Conservation (phyloP, 1,139 yeast species). For the Ashbya aceris region DNA sequence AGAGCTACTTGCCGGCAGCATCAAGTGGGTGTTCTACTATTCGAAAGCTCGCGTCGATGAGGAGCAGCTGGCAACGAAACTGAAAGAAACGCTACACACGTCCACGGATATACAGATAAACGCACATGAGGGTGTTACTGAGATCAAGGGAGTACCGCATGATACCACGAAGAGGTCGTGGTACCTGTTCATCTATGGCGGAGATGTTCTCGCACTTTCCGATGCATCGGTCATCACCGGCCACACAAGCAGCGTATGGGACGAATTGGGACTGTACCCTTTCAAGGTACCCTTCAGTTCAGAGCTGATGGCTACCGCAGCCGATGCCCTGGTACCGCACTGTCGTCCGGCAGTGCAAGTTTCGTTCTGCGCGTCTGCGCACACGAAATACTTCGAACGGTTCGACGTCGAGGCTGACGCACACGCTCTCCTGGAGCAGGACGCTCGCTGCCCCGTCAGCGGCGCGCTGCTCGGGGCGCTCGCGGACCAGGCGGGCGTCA, state of each 20-base stretch:
- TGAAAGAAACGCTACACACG: neutral
- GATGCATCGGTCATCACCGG: neutral
- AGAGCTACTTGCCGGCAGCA: neutral
- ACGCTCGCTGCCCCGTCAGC: neutral
- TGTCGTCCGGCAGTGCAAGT: neutral
- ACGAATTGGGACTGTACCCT: neutral
- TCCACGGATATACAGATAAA: neutral
- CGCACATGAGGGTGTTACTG: neutral
- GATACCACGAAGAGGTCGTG: neutral
- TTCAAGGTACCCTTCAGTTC: neutral
- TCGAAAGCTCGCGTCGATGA: neutral
- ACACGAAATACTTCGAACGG: neutral
- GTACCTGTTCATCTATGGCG: conserved; percentile 1
- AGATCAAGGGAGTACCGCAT: neutral
- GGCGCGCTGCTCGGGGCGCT: neutral
- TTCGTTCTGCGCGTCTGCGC: neutral
- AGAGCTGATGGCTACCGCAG: neutral
- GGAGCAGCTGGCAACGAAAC: neutral
- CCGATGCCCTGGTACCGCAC: neutral
- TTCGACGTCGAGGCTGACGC: conserved; percentile 1
- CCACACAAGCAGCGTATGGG: neutral
- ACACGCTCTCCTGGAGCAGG: neutral
- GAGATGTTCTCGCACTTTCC: neutral
- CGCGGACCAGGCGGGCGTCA: neutral
- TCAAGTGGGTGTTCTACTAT: neutral